Percentiles rank a stretch among this genome's conserved stretches.
Conservation (phyloP, 495 filamentous ascomycete genomes). For the Neurospora sp. region DNA sequence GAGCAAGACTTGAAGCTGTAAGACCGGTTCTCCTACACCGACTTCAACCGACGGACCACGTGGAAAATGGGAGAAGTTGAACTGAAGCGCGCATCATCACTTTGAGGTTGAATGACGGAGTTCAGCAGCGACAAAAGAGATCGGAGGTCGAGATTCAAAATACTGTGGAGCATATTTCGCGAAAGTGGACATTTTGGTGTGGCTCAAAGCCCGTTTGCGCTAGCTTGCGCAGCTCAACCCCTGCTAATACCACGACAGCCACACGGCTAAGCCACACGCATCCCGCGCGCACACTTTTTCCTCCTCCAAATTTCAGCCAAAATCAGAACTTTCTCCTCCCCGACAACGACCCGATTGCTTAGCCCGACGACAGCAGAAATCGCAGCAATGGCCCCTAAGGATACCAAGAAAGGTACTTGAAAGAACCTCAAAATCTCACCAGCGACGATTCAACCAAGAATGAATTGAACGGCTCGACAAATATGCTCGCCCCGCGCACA, state of each 20-base stretch:
- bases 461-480: slow-evolving; percentile 11
- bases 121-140: slow-evolving; percentile 3
- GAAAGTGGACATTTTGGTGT: neutral
- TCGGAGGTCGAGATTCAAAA: neutral
- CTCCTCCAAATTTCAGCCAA: slow-evolving; percentile 6
- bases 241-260: neutral
- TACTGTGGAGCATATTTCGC: neutral
- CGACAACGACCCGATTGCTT: slow-evolving; percentile 16
- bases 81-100: neutral
- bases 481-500: slow-evolving; percentile 26
- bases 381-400: slow-evolving; percentile 62
- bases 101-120: neutral
- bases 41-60: neutral
- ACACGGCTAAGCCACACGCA: slow-evolving; percentile 3
- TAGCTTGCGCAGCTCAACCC: neutral
- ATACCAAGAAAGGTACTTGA: slow-evolving; percentile 62
- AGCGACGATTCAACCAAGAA: slow-evolving; percentile 4
- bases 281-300: slow-evolving; percentile 17
- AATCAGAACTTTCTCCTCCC: slow-evolving; percentile 5
- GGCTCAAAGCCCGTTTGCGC: neutral
- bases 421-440: neutral
- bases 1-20: neutral
- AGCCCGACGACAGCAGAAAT: slow-evolving; percentile 33
- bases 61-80: neutral
- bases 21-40: neutral